Evolutionary conservation across 2,329 filamentous ascomycete species (phyloP).

Genomic region (Tolypocladium ovalisporum): DNA sequence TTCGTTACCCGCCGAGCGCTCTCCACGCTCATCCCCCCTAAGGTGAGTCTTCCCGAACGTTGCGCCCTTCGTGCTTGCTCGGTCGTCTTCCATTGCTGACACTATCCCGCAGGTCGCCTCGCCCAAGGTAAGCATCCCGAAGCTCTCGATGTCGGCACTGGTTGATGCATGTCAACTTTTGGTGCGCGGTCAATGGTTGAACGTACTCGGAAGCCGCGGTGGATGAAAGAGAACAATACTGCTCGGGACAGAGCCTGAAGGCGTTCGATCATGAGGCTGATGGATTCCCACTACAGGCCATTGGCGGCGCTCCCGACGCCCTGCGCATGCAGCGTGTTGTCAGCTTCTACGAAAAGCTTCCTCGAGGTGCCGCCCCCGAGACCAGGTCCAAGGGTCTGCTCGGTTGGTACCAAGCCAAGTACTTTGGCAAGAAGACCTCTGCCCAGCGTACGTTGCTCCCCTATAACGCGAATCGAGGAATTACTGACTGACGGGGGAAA

Average conservation of each 20-base stretch:
- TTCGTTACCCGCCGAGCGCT: slow-evolving; percentile 83
- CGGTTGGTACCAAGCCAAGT: slow-evolving; percentile 77
- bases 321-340: slow-evolving; percentile 96
- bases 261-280: slow-evolving; percentile 21
- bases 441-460: slow-evolving; percentile 64
- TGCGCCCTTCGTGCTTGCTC: slow-evolving; percentile 8
- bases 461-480: slow-evolving; percentile 12
- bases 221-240: background rate
- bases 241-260: slow-evolving; percentile 2
- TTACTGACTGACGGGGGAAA: slow-evolving; percentile 9
- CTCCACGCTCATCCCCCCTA: slow-evolving; percentile 97
- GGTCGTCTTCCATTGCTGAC: slow-evolving; percentile 26
- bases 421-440: slow-evolving; percentile 92
- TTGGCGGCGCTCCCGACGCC: slow-evolving; percentile 91
- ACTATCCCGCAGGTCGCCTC: slow-evolving; percentile 56
- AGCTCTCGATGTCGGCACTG: background rate
- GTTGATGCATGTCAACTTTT: background rate
- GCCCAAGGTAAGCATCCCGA: slow-evolving; percentile 51
- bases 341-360: slow-evolving; percentile 97
- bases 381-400: slow-evolving; percentile 71
- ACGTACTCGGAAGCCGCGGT: too few species aligned
- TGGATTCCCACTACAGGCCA: slow-evolving; percentile 49
- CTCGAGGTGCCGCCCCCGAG: slow-evolving; percentile 81
- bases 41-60: slow-evolving; percentile 50
- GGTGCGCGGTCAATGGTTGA: background rate